Conservation (phyloP, 148 eudicot species). For the Cornus controversa region DNA sequence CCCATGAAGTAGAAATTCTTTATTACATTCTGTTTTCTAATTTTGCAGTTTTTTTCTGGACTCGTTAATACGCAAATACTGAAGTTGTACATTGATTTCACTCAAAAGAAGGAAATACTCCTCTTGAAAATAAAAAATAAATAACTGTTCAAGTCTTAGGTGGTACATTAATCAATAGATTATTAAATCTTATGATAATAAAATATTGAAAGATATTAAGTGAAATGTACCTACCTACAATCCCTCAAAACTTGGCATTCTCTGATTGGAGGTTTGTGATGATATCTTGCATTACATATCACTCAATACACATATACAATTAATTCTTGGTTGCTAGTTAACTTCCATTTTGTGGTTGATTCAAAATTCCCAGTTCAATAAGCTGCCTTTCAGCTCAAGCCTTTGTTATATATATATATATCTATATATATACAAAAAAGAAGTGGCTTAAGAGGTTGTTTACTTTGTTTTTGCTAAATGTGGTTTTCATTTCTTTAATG, state of each 20-base stretch:
- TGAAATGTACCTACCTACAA: neutral
- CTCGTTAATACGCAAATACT: no score
- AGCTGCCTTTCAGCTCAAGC: neutral
- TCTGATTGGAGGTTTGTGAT: neutral
- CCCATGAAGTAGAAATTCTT: no score
- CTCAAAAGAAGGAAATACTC: no score
- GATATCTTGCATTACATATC: neutral
- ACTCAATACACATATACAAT: neutral
- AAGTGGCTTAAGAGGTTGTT: neutral
- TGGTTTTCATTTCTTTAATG: neutral
- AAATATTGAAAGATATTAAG: neutral
- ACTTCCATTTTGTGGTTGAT: neutral
- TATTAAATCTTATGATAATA: neutral
- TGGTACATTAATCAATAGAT: no score
- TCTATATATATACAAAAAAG: no score
- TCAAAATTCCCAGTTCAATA: neutral
- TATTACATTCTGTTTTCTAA: no score
- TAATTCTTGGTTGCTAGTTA: no score
- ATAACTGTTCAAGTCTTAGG: no score
- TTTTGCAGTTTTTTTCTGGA: no score
- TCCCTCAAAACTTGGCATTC: neutral
- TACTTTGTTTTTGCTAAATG: neutral
- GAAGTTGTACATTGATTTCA: no score
- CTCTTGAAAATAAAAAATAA: no score
- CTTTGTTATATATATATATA: no score